Percentiles rank a stretch among this genome's conserved stretches.
Conservation (phyloP, 805 yeast genomes). For the Candida insectalens region DNA sequence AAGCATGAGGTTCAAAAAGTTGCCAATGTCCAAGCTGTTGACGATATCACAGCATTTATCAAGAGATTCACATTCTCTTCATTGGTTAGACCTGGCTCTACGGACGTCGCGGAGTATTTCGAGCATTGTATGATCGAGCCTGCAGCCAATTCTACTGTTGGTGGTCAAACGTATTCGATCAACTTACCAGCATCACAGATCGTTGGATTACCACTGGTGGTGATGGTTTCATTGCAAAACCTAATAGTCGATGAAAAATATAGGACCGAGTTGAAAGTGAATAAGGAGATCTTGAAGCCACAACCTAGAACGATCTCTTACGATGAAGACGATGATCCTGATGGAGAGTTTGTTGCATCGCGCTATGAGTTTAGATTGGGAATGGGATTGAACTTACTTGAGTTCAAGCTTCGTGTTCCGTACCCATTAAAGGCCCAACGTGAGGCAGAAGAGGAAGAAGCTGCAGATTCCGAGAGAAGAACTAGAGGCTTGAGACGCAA, state of each 20-base stretch:
- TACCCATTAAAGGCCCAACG: constrained; percentile 7
- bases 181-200: constrained; percentile 36
- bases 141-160: constrained; percentile 18
- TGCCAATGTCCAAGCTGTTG: constrained; percentile 12
- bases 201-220: constrained; percentile 30
- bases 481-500: background rate
- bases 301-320: constrained; percentile 31
- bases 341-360: constrained; percentile 21
- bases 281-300: constrained; percentile 35
- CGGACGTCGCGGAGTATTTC: constrained; percentile 14
- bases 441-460: constrained; percentile 3
- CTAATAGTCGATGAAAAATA: constrained; percentile 28
- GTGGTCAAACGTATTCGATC: constrained; percentile 30
- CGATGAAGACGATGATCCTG: constrained; percentile 10
- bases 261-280: constrained; percentile 28
- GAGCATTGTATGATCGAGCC: constrained; percentile 26
- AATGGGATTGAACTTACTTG: constrained; percentile 35
- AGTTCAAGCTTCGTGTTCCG: constrained; percentile 24
- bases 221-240: constrained; percentile 34
- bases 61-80: constrained; percentile 29
- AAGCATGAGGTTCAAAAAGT: constrained; percentile 14
- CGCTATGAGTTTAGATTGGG: constrained; percentile 38
- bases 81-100: constrained; percentile 17
- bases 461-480: background rate
- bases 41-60: constrained; percentile 26